Evolutionary conservation across 2,329 filamentous ascomycete genomes (phyloP).

Genomic region (Juglanconis sp.): DNA sequence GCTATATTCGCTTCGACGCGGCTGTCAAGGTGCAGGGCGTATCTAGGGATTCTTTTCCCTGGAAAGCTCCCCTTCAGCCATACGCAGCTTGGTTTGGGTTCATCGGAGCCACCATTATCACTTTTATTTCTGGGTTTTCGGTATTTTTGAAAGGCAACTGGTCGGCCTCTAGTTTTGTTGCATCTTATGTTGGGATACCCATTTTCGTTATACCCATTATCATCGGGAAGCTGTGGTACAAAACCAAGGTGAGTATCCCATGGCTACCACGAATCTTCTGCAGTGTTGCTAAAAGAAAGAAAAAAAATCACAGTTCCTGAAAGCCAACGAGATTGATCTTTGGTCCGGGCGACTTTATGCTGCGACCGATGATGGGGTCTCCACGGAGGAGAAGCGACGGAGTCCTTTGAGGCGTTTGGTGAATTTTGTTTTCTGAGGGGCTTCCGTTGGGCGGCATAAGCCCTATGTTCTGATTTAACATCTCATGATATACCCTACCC

Average conservation of each 20-base stretch:
- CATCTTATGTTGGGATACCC: conserved; percentile 32
- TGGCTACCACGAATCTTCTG: not conserved
- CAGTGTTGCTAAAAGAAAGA: not conserved
- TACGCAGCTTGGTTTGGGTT: conserved; percentile 42
- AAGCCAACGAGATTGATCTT: conserved; percentile 47
- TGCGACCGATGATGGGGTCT: not conserved
- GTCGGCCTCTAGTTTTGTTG: conserved; percentile 36
- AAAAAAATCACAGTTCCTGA: conserved; percentile 2
- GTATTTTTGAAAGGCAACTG: conserved; percentile 38
- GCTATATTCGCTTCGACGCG: conserved; percentile 30
- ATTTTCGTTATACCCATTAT: conserved; percentile 20
- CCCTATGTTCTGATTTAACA: not conserved
- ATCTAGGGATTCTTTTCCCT: conserved; percentile 27
- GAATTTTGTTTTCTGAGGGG: conserved; percentile 4
- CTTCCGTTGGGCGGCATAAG: not conserved
- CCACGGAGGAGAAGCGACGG: conserved; percentile 2
- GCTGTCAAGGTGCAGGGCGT: conserved; percentile 41
- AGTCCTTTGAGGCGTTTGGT: conserved; percentile 11
- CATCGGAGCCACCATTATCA: conserved; percentile 39
- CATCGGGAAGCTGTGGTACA: conserved; percentile 13
- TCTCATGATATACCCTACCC: not conserved
- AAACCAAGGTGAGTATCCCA: conserved; percentile 9
- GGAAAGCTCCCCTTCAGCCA: conserved; percentile 29
- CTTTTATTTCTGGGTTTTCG: conserved; percentile 42
- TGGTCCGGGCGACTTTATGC: conserved; percentile 39